phyloP scores from a whole-genome alignment of 495 filamentous ascomycete genomes.

The Neurospora pannonica region DNA sequence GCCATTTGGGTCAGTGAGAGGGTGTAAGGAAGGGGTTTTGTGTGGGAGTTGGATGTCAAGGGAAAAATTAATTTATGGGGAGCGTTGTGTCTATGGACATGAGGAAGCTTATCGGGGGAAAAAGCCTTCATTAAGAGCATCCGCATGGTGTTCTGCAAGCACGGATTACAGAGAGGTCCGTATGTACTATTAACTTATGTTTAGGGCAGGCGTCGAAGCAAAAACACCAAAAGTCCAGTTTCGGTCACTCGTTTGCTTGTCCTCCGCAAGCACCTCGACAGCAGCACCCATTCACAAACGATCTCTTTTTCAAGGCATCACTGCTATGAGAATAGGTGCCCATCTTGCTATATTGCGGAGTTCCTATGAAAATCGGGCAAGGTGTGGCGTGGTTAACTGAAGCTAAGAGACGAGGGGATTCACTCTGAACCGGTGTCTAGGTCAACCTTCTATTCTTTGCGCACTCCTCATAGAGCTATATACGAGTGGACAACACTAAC shows the following conservation, averaged over 20 bases:
- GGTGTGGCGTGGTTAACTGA: neutral
- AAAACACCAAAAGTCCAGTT: neutral
- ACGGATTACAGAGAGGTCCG: neutral
- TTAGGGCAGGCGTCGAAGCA: neutral
- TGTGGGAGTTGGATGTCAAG: neutral
- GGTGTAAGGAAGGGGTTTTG: conserved; percentile 37
- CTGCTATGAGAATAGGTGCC: neutral
- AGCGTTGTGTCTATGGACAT: neutral
- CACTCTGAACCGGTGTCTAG: neutral
- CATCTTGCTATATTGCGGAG: neutral
- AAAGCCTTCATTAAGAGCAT: neutral
- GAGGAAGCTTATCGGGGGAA: neutral
- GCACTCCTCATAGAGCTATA: neutral
- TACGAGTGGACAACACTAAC: neutral
- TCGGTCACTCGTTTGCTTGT: neutral
- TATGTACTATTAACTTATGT: neutral
- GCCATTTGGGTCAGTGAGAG: conserved; percentile 92
- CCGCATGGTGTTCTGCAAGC: neutral
- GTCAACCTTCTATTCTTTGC: neutral
- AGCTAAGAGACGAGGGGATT: neutral
- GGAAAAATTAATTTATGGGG: neutral
- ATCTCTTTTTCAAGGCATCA: neutral
- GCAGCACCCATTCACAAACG: neutral
- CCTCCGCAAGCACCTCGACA: neutral
- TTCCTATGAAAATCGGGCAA: neutral